Evolutionary conservation across 2,329 filamentous ascomycete genomes (phyloP).

Genomic region (Aureobasidium lini): DNA sequence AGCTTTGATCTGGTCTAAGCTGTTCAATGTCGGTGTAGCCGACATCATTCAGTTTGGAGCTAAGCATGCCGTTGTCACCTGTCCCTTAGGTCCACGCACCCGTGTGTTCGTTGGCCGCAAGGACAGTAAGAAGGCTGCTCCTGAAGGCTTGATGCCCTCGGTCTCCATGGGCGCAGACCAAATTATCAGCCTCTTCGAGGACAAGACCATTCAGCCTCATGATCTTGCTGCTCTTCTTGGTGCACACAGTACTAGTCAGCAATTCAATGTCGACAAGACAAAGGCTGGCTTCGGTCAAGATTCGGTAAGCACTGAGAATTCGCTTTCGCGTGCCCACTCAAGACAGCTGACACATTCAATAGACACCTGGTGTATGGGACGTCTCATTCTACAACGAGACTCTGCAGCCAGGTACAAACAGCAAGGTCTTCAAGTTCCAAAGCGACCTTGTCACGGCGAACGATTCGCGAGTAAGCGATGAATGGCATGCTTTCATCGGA

Average conservation of each 20-base stretch:
- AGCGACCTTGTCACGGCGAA: conserved; percentile 30
- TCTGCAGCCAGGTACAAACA: conserved; percentile 20
- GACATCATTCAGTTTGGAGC: conserved; percentile 34
- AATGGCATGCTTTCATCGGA: conserved; percentile 23
- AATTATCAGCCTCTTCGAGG: conserved; percentile 30
- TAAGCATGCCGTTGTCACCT: conserved; percentile 32
- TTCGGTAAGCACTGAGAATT: conserved; percentile 13
- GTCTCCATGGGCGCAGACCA: conserved; percentile 28
- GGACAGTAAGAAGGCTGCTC: conserved; percentile 28
- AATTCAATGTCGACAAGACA: conserved; percentile 28
- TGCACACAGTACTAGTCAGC: conserved; percentile 32
- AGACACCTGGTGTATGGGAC: conserved; percentile 31
- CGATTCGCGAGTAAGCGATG: conserved; percentile 27
- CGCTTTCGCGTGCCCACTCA: too few species aligned
- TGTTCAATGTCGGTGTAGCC: conserved; percentile 30
- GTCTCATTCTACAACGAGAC: conserved; percentile 31
- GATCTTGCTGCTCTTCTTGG: conserved; percentile 32
- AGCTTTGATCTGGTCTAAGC: conserved; percentile 17
- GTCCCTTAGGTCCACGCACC: conserved; percentile 32
- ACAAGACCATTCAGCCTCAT: conserved; percentile 32
- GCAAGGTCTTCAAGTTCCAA: conserved; percentile 30
- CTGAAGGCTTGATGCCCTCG: conserved; percentile 29
- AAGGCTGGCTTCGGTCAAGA: conserved; percentile 31
- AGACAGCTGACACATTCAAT: too few species aligned
- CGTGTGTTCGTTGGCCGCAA: conserved; percentile 33